These are phyloP conservation scores for Entelexis paramagnoliae DNA, from an alignment of 1,139 yeast genomes.

Conservation along the genomic window DNA sequence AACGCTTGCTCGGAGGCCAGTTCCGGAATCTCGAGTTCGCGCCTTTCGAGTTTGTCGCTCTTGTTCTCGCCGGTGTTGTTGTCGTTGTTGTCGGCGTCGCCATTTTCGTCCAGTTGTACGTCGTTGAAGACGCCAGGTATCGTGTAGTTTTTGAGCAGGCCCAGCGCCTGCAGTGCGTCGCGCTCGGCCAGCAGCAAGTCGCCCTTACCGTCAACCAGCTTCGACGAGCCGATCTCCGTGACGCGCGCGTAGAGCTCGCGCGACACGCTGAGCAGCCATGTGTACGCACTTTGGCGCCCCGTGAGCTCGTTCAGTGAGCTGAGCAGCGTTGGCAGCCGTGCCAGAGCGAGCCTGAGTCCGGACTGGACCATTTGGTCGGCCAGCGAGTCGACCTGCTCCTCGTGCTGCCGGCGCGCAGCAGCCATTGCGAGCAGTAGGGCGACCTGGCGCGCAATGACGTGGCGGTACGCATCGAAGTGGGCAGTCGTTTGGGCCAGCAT, in stretches of 20 bases:
- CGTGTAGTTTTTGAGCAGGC: constrained; percentile 29
- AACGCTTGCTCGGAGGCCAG: constrained; percentile 30
- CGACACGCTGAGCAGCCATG: constrained; percentile 26
- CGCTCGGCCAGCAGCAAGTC: constrained; percentile 32
- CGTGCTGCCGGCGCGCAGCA: constrained; percentile 21
- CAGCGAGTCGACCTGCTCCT: constrained; percentile 13
- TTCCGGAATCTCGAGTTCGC: constrained; percentile 20
- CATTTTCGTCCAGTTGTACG: constrained; percentile 26
- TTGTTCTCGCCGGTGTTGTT: too few relatives aligned
- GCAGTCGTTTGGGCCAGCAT: constrained; percentile 33
- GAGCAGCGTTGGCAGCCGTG: constrained; percentile 34
- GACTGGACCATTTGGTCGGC: constrained; percentile 34
- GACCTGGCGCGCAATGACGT: constrained; percentile 37
- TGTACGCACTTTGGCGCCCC: not conserved
- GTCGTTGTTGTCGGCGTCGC: not conserved
- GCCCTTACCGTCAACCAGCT: constrained; percentile 34
- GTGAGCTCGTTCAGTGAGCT: constrained; percentile 32
- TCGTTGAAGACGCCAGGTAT: constrained; percentile 41
- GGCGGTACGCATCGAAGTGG: constrained; percentile 36
- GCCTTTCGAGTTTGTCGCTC: not conserved
- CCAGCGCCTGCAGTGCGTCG: constrained; percentile 32
- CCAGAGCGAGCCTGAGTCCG: constrained; percentile 30
- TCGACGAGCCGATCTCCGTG: constrained; percentile 28
- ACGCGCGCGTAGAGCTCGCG: constrained; percentile 28
- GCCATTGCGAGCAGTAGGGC: constrained; percentile 30